Evolutionary conservation across 257 asterid genomes (phyloP).

Genomic region (Agastache rugosa): DNA sequence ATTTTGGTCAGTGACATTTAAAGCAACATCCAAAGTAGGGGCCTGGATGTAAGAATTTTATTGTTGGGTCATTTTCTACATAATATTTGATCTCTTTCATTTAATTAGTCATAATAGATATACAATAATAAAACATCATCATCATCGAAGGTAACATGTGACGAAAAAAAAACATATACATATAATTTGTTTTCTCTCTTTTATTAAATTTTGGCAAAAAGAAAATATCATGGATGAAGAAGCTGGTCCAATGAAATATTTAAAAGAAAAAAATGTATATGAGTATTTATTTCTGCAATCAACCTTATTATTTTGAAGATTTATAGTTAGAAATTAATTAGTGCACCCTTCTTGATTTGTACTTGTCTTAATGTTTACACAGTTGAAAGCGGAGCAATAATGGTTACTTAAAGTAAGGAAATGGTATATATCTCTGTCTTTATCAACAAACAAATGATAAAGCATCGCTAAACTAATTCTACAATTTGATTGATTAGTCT

Average conservation of each 20-base stretch:
- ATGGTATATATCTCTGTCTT: constrained; percentile 30
- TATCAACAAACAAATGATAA: constrained; percentile 26
- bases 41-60: background rate
- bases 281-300: background rate
- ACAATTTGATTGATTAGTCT: constrained; percentile 26
- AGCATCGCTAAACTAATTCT: constrained; percentile 31
- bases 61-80: background rate
- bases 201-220: background rate
- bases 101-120: background rate
- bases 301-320: background rate
- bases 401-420: constrained; percentile 37
- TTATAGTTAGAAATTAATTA: background rate
- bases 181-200: background rate
- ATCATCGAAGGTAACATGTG: too few relatives aligned
- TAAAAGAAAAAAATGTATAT: too few relatives aligned
- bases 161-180: too few relatives aligned
- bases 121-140: background rate
- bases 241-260: background rate
- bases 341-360: constrained; percentile 5
- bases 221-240: background rate
- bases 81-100: background rate
- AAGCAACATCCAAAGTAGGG: constrained; percentile 4
- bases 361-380: constrained; percentile 25
- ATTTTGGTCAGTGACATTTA: background rate
- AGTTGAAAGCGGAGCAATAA: constrained; percentile 37